A percentile compares a stretch with the other conserved stretches of the same genome.
Evolutionary conservation across 2,329 filamentous ascomycete species (phyloP).

Genomic region (Arthroderma uncinatum): DNA sequence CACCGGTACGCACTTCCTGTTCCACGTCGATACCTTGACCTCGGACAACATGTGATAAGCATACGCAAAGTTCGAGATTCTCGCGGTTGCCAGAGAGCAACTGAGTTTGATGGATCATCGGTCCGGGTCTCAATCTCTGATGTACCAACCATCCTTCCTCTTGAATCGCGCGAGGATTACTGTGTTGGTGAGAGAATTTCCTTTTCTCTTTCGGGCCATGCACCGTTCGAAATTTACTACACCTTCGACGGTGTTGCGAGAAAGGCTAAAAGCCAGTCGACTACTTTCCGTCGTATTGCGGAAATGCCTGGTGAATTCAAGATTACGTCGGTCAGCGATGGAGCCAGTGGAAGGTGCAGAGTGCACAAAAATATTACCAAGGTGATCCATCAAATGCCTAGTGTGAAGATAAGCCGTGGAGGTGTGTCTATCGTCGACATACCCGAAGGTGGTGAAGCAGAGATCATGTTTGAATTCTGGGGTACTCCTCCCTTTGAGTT

Average conservation of each 20-base stretch:
- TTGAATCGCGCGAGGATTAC: conserved; percentile 76
- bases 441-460: conserved; percentile 87
- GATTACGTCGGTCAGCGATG: conserved; percentile 78
- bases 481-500: conserved; percentile 96
- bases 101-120: conserved; percentile 57
- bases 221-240: conserved; percentile 89
- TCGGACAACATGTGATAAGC: conserved; percentile 79
- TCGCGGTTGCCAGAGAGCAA: conserved; percentile 71
- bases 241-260: conserved; percentile 68
- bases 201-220: conserved; percentile 79
- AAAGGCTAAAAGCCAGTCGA: conserved; percentile 60
- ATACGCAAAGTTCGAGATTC: conserved; percentile 84
- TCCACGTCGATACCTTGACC: conserved; percentile 69
- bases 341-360: conserved; percentile 69
- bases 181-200: conserved; percentile 92
- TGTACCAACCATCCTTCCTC: conserved; percentile 76
- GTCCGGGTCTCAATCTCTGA: conserved; percentile 90
- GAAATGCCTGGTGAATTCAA: conserved; percentile 81
- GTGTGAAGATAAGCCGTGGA: conserved; percentile 79
- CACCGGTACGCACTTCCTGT: conserved; percentile 70
- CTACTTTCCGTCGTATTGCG: conserved; percentile 83
- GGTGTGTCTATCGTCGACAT: conserved; percentile 75
- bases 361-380: conserved; percentile 68
- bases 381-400: conserved; percentile 81
- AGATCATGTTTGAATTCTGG: conserved; percentile 90